Evolutionary conservation across 2,329 filamentous ascomycete genomes (phyloP), one percentile per base, ranked within the genome.

Genomic region (Diaporthe sp.): DNA sequence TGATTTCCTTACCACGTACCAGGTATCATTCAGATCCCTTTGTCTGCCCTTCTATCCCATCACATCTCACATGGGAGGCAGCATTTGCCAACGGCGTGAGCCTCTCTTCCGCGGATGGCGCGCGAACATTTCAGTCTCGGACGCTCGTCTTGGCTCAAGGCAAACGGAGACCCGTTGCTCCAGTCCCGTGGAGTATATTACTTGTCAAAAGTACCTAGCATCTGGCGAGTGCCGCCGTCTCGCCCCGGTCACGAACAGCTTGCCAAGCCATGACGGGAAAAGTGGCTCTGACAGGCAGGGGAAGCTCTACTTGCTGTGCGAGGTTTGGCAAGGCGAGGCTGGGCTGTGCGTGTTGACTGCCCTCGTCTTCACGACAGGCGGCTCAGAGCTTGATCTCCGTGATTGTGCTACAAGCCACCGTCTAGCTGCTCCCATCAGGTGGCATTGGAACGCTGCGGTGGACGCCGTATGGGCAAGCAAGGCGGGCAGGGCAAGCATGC

Each of bases 331-430:
- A 38, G 64, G 45, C 45, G 33, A 68, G 4, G 33, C 64, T 17
- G 19, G 25, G 13, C 47, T 54, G 17, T 55, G 70, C 35, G 12
- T 52, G 6, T 17, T 30, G 28, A 45, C 17, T 54, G 13, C 38
- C 40, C 40, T 22, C 17, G n/a, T 19, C 45, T 60, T 55, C 57
- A 58, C 45, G 13, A 25, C 40, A 30, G 54, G 30, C 47, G 55
- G 68, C 68, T 28, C 54, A 52, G 35, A 28, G 68, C 68, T 76
- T 58, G 69, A 69, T 70, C 50, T 58, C 54, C 35, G 72, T 72
- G 47, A 47, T 42, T 69, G 72, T 76, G 61, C 68, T 66, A 74
- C 75, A 38, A 35, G 17, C 8, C 22, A 42, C 40, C 47, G 38
- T 35, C 47, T 50, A 25, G 28, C 40, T 45, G 35, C 52, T 54